Evolutionary conservation across 2,329 filamentous ascomycete genomes (phyloP).

Genomic region (Fusarium sp.): DNA sequence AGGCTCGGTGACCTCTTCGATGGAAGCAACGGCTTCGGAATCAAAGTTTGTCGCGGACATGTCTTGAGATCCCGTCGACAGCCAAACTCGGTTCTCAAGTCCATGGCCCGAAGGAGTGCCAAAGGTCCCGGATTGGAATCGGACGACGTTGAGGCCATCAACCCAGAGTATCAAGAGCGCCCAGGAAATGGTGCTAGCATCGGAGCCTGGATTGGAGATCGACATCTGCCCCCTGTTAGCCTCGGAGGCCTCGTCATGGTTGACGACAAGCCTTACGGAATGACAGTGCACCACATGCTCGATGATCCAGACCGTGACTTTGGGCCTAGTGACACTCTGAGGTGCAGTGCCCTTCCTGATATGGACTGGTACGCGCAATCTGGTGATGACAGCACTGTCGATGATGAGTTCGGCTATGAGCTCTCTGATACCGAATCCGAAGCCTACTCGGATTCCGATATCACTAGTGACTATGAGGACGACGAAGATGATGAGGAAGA

Average conservation of each 20-base stretch:
- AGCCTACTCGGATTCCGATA: slow-evolving; percentile 60
- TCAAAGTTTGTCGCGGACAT: slow-evolving; percentile 79
- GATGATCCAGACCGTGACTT: slow-evolving; percentile 72
- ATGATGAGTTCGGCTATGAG: slow-evolving; percentile 69
- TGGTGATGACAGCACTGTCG: slow-evolving; percentile 56
- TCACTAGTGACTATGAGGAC: slow-evolving; percentile 65
- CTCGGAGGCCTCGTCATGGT: slow-evolving; percentile 89
- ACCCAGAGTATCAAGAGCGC: slow-evolving; percentile 80
- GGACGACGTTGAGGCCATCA: slow-evolving; percentile 62
- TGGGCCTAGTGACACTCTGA: slow-evolving; percentile 42
- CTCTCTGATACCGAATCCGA: slow-evolving; percentile 73
- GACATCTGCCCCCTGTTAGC: slow-evolving; percentile 89
- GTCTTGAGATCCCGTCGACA: slow-evolving; percentile 70
- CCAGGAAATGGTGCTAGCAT: slow-evolving; percentile 92
- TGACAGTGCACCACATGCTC: slow-evolving; percentile 98
- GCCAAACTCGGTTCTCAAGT: slow-evolving; percentile 46
- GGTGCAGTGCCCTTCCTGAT: slow-evolving; percentile 55
- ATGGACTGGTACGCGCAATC: slow-evolving; percentile 59
- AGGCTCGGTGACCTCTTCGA: slow-evolving; percentile 76
- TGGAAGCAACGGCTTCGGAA: slow-evolving; percentile 67
- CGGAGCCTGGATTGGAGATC: slow-evolving; percentile 86
- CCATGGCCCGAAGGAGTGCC: slow-evolving; percentile 49
- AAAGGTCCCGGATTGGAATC: slow-evolving; percentile 53
- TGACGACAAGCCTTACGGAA: slow-evolving; percentile 86
- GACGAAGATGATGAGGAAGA: slow-evolving; percentile 67